phyloP scores from a whole-genome alignment of 2,329 filamentous ascomycete species.

The Trichoderma endophyticum region DNA sequence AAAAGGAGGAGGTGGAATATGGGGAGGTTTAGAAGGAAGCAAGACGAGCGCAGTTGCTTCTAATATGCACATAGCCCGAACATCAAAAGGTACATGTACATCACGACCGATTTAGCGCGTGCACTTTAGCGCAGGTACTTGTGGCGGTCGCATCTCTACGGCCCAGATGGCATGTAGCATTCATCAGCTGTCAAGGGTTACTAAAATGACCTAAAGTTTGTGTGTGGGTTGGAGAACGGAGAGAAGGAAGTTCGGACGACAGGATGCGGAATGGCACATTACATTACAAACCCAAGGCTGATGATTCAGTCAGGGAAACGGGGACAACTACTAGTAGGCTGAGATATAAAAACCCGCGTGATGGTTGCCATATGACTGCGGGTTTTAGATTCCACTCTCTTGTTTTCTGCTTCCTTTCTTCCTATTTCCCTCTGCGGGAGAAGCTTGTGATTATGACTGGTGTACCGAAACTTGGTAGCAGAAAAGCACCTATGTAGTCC shows the following conservation, averaged over 20 bases:
- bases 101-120: neutral
- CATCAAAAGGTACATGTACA: neutral
- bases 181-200: neutral
- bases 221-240: neutral
- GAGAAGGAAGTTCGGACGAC: slow-evolving; percentile 9
- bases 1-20: neutral
- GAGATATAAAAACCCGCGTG: slow-evolving; percentile 1
- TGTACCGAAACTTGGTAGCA: neutral
- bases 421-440: neutral
- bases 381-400: neutral
- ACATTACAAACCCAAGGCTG: neutral
- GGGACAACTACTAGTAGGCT: neutral
- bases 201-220: neutral
- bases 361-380: slow-evolving; percentile 6
- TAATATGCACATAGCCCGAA: slow-evolving; percentile 11
- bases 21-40: neutral
- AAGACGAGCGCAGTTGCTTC: neutral
- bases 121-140: neutral
- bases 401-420: neutral
- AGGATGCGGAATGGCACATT: neutral
- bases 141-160: neutral
- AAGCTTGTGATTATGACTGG: neutral
- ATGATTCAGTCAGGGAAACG: neutral
- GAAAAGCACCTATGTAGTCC: neutral
- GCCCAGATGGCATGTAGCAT: neutral